Conservation (phyloP, 306 rosid genomes). For the Pyrus communis region DNA sequence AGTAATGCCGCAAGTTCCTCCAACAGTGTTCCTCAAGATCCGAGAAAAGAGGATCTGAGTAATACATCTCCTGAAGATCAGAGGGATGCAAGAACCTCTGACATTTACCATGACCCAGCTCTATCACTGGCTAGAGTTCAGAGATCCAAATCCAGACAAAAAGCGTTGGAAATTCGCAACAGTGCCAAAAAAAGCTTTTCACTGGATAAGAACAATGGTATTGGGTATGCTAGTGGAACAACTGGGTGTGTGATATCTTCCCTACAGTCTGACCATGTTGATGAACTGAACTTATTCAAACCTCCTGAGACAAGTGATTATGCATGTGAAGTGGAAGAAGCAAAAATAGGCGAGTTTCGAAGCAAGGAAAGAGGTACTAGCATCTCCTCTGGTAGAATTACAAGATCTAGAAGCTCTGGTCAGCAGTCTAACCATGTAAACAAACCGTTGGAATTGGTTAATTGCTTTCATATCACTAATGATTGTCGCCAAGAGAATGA, state of each 20-base stretch:
- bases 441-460: conserved; percentile 20
- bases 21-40: conserved; percentile 33
- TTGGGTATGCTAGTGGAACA: conserved; percentile 23
- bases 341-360: conserved; percentile 14
- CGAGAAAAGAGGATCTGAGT: conserved; percentile 22
- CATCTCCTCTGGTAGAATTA: conserved; percentile 22
- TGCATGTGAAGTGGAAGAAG: conserved; percentile 33
- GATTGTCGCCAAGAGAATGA: conserved; percentile 22
- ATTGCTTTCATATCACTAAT: conserved; percentile 10
- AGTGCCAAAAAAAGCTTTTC: conserved; percentile 41
- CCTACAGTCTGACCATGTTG: conserved; percentile 26
- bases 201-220: conserved; percentile 22
- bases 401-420: conserved; percentile 39
- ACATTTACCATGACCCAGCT: conserved; percentile 41
- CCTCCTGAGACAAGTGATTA: conserved; percentile 24
- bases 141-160: conserved; percentile 86
- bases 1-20: conserved; percentile 35
- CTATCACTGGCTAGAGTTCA: conserved; percentile 68
- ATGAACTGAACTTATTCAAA: conserved; percentile 29
- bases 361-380: conserved; percentile 16
- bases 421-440: conserved; percentile 23
- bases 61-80: conserved; percentile 21
- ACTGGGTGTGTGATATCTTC: conserved; percentile 29
- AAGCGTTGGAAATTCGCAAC: conserved; percentile 61
- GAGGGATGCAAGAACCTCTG: conserved; percentile 18